Conservation (phyloP, 129 eudicot species). For the Deinandra increscens region DNA sequence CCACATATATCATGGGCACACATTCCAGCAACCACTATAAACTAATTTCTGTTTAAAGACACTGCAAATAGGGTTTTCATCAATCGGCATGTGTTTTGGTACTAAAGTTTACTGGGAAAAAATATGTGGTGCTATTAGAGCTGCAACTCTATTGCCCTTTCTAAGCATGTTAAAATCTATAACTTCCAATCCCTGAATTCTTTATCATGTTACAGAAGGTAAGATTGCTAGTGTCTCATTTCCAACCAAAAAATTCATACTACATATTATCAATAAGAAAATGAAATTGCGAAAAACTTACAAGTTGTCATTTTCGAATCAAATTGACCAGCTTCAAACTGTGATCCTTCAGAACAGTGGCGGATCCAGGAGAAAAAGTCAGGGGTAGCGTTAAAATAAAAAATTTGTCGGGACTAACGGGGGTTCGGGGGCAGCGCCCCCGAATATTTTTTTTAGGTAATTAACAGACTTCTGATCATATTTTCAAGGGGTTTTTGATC, state of each 20-base stretch:
- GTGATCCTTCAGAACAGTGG: slow-evolving; percentile 41
- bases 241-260: neutral
- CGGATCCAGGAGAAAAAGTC: no score
- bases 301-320: slow-evolving; percentile 48
- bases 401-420: no score
- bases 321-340: slow-evolving; percentile 42
- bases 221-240: neutral
- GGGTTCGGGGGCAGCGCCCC: no score
- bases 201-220: neutral
- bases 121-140: neutral
- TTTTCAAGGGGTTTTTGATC: no score
- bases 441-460: no score
- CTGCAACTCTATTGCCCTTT: neutral
- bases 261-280: neutral
- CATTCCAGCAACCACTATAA: neutral
- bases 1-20: neutral
- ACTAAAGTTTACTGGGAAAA: neutral
- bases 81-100: neutral
- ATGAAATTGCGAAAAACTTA: slow-evolving; percentile 11
- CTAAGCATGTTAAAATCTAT: neutral
- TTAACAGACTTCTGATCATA: no score
- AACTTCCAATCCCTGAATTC: neutral
- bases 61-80: neutral
- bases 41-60: neutral
- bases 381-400: no score